Conservation (phyloP, 163 green algal species). For the Coccomyxa subellipsoidea region DNA sequence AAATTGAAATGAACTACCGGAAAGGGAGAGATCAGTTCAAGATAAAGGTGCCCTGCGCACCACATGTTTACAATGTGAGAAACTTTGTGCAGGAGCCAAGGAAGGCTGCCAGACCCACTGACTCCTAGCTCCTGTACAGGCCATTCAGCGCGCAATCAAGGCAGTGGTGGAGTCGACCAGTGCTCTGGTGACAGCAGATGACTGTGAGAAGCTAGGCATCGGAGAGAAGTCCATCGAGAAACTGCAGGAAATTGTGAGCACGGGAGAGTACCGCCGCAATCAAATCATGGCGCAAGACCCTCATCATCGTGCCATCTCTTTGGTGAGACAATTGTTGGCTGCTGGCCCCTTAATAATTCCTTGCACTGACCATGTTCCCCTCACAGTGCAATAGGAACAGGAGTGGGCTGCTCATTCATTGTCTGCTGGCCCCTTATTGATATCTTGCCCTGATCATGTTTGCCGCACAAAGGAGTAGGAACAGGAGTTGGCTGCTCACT, state of each 20-base stretch:
- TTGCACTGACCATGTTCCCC: background rate
- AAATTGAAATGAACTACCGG: background rate
- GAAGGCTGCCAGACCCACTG: too few relatives aligned
- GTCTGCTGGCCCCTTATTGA: too few relatives aligned
- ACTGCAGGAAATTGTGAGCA: slow-evolving; percentile 21
- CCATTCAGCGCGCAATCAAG: slow-evolving; percentile 5
- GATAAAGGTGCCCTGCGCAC: background rate
- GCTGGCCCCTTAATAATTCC: background rate
- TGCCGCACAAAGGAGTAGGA: background rate
- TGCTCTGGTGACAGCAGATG: background rate
- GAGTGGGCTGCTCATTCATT: background rate
- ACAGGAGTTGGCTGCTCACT: background rate
- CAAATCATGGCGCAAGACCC: slow-evolving; percentile 10
- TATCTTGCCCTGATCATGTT: background rate
- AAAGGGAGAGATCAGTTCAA: background rate
- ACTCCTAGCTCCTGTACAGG: too few relatives aligned
- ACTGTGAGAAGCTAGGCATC: slow-evolving; percentile 16
- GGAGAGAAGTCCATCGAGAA: slow-evolving; percentile 17
- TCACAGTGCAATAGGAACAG: background rate
- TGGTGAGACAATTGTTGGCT: slow-evolving; percentile 7
- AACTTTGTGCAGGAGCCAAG: too few relatives aligned
- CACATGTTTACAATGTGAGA: too few relatives aligned
- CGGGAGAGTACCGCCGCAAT: slow-evolving; percentile 15
- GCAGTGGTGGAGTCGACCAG: background rate
- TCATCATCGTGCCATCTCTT: slow-evolving; percentile 4